Evolutionary conservation across 495 filamentous ascomycete genomes (phyloP).

Genomic region (Lasiosphaeris hirsuta): DNA sequence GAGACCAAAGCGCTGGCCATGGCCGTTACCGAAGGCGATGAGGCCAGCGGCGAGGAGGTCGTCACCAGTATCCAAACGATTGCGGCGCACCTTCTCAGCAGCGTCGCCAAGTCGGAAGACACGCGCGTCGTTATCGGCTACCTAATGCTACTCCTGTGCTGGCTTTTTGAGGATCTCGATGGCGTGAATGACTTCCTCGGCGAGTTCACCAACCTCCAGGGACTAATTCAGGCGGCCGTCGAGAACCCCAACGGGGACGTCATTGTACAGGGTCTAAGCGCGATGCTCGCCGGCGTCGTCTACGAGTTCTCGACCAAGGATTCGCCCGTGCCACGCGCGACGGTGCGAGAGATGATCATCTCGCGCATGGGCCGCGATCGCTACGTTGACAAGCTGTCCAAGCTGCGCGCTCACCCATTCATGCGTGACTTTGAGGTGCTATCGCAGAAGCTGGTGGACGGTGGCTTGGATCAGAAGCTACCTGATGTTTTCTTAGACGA

Average conservation of each 20-base stretch:
- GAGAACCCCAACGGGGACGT: conserved; percentile 60
- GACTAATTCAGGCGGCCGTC: conserved; percentile 62
- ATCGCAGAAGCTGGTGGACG: conserved; percentile 57
- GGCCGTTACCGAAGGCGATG: conserved; percentile 82
- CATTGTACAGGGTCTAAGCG: conserved; percentile 76
- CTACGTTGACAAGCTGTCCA: conserved; percentile 81
- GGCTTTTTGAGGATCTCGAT: conserved; percentile 89
- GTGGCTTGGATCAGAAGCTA: conserved; percentile 54
- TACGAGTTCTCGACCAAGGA: conserved; percentile 99
- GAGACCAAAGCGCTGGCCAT: conserved; percentile 79
- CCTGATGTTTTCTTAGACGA: conserved; percentile 85
- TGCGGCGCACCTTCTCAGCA: conserved; percentile 68
- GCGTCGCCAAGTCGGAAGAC: conserved; percentile 72
- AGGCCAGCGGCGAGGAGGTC: conserved; percentile 87
- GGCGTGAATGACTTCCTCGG: conserved; percentile 90
- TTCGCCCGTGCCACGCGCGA: conserved; percentile 81
- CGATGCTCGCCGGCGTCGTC: conserved; percentile 78
- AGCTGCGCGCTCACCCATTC: conserved; percentile 73
- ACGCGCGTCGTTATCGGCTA: conserved; percentile 81
- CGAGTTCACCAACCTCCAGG: conserved; percentile 91
- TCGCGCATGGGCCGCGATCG: conserved; percentile 79
- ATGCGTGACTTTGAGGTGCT: conserved; percentile 91
- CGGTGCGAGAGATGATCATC: conserved; percentile 75
- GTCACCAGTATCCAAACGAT: conserved; percentile 90
- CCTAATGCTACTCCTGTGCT: conserved; percentile 86